These are phyloP conservation scores for Vigna hirtella DNA, from an alignment of 306 rosid species.

Conservation along the genomic window DNA sequence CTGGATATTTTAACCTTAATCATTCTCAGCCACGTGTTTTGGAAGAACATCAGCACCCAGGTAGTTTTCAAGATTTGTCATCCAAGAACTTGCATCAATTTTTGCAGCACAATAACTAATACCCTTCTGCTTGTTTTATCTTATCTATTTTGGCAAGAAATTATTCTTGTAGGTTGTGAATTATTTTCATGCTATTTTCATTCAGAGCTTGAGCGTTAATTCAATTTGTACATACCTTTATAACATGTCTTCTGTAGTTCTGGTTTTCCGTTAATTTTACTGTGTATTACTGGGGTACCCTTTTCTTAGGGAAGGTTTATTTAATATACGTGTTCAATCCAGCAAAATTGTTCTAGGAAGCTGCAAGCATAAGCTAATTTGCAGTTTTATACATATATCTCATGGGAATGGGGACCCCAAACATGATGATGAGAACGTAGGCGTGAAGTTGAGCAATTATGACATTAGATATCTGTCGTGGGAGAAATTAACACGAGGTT, in stretches of 20 bases:
- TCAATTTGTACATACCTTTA: slow-evolving; percentile 63
- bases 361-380: neutral
- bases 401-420: neutral
- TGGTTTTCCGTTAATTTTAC: slow-evolving; percentile 34
- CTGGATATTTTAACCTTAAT: slow-evolving; percentile 44
- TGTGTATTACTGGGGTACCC: slow-evolving; percentile 36
- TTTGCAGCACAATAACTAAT: slow-evolving; percentile 57
- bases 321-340: neutral
- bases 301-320: neutral
- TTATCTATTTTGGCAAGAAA: slow-evolving; percentile 29
- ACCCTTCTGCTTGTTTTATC: slow-evolving; percentile 22
- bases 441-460: neutral
- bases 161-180: slow-evolving; percentile 48
- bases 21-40: slow-evolving; percentile 40
- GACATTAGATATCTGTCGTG: neutral
- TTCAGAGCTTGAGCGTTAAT: slow-evolving; percentile 44
- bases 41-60: slow-evolving; percentile 51
- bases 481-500: neutral
- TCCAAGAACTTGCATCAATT: slow-evolving; percentile 55
- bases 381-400: neutral
- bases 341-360: neutral
- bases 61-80: slow-evolving; percentile 43
- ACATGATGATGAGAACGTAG: neutral
- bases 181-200: slow-evolving; percentile 23
- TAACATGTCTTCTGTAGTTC: slow-evolving; percentile 10